These are phyloP conservation scores for Acanthochlamys bracteata DNA, from an alignment of 106 monocot genomes.

Conservation along the genomic window DNA sequence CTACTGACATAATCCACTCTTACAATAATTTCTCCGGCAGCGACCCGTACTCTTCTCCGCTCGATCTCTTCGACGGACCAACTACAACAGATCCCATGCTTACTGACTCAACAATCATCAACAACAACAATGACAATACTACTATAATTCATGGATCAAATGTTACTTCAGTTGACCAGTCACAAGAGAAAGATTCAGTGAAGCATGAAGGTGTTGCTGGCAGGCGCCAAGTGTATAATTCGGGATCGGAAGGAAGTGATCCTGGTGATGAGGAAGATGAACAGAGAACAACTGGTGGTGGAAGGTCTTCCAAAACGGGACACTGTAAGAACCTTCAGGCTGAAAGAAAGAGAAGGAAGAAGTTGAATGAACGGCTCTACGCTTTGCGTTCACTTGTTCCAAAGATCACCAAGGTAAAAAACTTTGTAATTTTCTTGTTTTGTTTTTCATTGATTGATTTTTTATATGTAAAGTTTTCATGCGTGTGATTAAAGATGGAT, in stretches of 20 bases:
- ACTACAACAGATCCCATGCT: not conserved
- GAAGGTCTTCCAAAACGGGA: slow-evolving; percentile 36
- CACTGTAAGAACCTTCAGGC: slow-evolving; percentile 80
- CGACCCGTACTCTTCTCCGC: slow-evolving; percentile 23
- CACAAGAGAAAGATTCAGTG: slow-evolving; percentile 11
- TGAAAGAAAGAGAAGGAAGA: slow-evolving; percentile 87
- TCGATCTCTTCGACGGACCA: slow-evolving; percentile 25
- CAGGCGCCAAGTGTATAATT: slow-evolving; percentile 27
- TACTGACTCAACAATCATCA: slow-evolving; percentile 10
- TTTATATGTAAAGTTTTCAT: not conserved
- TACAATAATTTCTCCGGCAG: slow-evolving; percentile 14
- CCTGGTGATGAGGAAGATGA: slow-evolving; percentile 54
- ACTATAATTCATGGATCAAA: slow-evolving; percentile 9
- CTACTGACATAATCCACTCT: not conserved
- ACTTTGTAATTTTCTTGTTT: not conserved
- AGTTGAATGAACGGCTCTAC: slow-evolving; percentile 83
- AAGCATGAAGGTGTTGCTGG: slow-evolving; percentile 15
- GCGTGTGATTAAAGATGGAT: slow-evolving; percentile 47
- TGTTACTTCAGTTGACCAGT: slow-evolving; percentile 1
- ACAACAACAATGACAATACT: too few relatives aligned
- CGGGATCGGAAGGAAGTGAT: slow-evolving; percentile 53
- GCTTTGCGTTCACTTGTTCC: slow-evolving; percentile 71
- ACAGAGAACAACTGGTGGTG: slow-evolving; percentile 11
- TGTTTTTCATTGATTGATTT: not conserved
- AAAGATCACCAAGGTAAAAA: slow-evolving; percentile 79